Conservation (phyloP, 306 rosid genomes). For the Pueraria montana region DNA sequence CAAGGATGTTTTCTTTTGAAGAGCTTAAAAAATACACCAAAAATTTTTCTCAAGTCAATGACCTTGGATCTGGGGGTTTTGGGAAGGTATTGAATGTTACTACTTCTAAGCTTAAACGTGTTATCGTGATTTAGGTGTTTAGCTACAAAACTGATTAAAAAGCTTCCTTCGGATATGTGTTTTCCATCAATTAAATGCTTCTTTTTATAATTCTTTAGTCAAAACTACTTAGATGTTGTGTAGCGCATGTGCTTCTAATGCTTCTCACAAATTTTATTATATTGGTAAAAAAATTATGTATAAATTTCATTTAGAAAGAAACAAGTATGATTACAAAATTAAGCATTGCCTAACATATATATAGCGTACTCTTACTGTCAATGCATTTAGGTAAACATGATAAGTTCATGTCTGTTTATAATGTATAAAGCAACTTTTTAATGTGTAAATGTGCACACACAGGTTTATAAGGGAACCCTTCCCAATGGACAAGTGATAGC, state of each 20-base stretch:
- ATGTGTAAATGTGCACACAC: conserved; percentile 40
- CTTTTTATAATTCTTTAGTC: neutral
- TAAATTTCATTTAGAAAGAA: neutral
- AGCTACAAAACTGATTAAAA: neutral
- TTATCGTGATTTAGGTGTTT: conserved; percentile 16
- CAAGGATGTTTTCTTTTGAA: conserved; percentile 65
- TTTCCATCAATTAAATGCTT: conserved; percentile 6
- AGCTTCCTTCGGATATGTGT: neutral
- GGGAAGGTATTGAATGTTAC: conserved; percentile 59
- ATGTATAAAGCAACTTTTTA: neutral
- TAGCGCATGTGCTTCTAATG: neutral
- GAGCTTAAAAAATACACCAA: conserved; percentile 64
- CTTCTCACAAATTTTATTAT: neutral
- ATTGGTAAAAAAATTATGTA: neutral
- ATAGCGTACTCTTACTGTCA: neutral
- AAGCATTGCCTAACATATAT: neutral
- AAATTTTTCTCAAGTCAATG: conserved; percentile 59
- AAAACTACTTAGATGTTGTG: neutral
- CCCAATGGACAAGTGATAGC: conserved; percentile 67
- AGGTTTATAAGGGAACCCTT: conserved; percentile 71
- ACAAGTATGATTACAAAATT: conserved; percentile 1
- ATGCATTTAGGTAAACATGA: conserved; percentile 21
- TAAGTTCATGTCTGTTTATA: neutral
- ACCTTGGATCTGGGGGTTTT: conserved; percentile 72
- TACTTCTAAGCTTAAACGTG: neutral